A percentile compares a stretch with the other conserved stretches of the same genome.
Conservation (phyloP, 2,329 filamentous ascomycete species). For the Botrytis tulipae region DNA sequence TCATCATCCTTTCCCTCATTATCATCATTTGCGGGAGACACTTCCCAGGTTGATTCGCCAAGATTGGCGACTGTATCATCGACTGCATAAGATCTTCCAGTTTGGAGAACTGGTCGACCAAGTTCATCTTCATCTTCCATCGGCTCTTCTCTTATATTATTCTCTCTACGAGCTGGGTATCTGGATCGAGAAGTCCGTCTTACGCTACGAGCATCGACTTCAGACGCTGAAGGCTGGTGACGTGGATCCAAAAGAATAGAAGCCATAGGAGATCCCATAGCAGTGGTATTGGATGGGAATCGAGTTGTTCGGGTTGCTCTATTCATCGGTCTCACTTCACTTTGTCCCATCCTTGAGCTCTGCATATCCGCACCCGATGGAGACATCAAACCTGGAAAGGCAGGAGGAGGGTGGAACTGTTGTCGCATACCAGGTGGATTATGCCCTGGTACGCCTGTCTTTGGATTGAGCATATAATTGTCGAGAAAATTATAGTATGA, state of each 20-base stretch:
- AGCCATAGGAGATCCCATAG: slow-evolving; percentile 55
- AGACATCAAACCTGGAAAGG: slow-evolving; percentile 69
- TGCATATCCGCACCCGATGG: slow-evolving; percentile 58
- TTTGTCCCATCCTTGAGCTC: slow-evolving; percentile 48
- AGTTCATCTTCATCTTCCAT: slow-evolving; percentile 46
- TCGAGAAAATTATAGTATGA: slow-evolving; percentile 95
- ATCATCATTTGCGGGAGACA: slow-evolving; percentile 35
- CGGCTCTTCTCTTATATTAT: slow-evolving; percentile 56
- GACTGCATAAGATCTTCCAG: slow-evolving; percentile 23
- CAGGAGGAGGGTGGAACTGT: slow-evolving; percentile 72
- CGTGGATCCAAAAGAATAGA: slow-evolving; percentile 74
- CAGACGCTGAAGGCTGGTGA: slow-evolving; percentile 62
- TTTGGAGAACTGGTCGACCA: slow-evolving; percentile 10
- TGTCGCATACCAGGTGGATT: slow-evolving; percentile 54
- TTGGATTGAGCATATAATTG: slow-evolving; percentile 78
- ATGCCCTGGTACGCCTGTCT: slow-evolving; percentile 62
- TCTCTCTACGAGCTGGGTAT: slow-evolving; percentile 45
- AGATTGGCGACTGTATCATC: slow-evolving; percentile 36
- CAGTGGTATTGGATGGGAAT: slow-evolving; percentile 42
- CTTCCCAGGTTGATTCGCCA: slow-evolving; percentile 48
- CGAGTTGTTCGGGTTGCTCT: slow-evolving; percentile 45
- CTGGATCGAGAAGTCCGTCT: slow-evolving; percentile 47
- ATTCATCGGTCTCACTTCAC: slow-evolving; percentile 46
- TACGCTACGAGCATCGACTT: slow-evolving; percentile 46
- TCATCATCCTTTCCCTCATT: slow-evolving; percentile 43